These are phyloP conservation scores for Dactylellina sp. DNA, from an alignment of 2,329 filamentous ascomycete species.

Conservation along the genomic window DNA sequence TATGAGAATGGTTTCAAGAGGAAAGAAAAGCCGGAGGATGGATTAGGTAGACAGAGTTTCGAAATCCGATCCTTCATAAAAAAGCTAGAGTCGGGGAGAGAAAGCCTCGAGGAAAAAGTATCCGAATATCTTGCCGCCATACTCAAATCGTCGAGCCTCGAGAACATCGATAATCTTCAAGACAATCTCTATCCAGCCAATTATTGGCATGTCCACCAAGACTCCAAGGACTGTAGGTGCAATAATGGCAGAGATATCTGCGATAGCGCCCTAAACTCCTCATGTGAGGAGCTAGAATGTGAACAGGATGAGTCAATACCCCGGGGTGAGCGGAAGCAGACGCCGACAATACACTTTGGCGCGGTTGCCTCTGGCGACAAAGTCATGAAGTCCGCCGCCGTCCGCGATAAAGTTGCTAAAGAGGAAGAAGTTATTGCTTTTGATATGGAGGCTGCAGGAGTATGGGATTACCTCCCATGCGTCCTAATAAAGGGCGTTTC, in stretches of 20 bases:
- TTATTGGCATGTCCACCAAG: too few relatives aligned
- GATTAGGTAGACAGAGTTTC: slow-evolving; percentile 46
- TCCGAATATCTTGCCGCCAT: slow-evolving; percentile 24
- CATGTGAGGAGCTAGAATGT: neutral
- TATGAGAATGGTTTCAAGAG: slow-evolving; percentile 55
- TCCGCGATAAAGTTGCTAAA: slow-evolving; percentile 59
- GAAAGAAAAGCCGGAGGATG: slow-evolving; percentile 56
- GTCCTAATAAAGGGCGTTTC: slow-evolving; percentile 62
- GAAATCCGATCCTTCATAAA: slow-evolving; percentile 46
- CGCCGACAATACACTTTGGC: slow-evolving; percentile 63
- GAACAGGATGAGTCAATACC: neutral
- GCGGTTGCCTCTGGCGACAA: slow-evolving; percentile 62
- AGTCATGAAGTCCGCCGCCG: slow-evolving; percentile 62
- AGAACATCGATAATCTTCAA: too few relatives aligned
- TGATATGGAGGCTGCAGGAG: slow-evolving; percentile 62
- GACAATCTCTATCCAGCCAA: too few relatives aligned
- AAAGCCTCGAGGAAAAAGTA: slow-evolving; percentile 40
- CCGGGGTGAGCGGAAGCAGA: too few relatives aligned
- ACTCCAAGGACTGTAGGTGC: too few relatives aligned
- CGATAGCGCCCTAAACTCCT: too few relatives aligned
- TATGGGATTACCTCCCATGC: slow-evolving; percentile 59
- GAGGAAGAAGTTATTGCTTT: slow-evolving; percentile 60
- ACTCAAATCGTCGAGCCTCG: neutral
- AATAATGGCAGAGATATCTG: too few relatives aligned
- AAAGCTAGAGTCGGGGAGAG: slow-evolving; percentile 50